Conservation (phyloP, 2,329 filamentous ascomycete species). For the Xenoacremonium recifei region DNA sequence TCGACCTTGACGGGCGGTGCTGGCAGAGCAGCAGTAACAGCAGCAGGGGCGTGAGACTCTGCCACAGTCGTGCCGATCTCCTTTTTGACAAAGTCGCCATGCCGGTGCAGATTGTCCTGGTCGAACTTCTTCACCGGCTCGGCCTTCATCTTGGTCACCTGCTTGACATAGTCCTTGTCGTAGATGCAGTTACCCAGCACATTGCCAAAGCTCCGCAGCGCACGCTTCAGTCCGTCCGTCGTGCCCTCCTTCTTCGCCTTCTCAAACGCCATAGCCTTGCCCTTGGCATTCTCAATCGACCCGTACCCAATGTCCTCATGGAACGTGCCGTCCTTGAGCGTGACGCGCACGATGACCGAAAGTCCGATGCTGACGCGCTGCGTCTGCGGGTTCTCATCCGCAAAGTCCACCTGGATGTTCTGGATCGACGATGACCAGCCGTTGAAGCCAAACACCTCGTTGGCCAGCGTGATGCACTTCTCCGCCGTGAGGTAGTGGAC, state of each 20-base stretch:
- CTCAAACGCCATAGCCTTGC: slow-evolving; percentile 93
- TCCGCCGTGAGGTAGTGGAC: slow-evolving; percentile 95
- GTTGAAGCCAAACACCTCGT: slow-evolving; percentile 95
- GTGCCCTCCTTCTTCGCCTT: slow-evolving; percentile 99
- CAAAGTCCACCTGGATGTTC: slow-evolving; percentile 92
- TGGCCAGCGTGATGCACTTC: slow-evolving; percentile 92
- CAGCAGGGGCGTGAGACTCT: background rate
- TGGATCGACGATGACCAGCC: slow-evolving; percentile 97
- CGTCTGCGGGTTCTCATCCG: slow-evolving; percentile 78
- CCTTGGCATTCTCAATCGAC: slow-evolving; percentile 92
- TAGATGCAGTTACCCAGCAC: slow-evolving; percentile 98
- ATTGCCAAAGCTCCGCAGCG: slow-evolving; percentile 90
- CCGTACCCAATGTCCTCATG: slow-evolving; percentile 98
- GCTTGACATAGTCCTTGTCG: slow-evolving; percentile 88
- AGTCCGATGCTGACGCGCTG: slow-evolving; percentile 81
- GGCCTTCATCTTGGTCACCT: slow-evolving; percentile 87
- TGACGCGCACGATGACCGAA: slow-evolving; percentile 88
- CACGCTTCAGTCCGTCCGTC: slow-evolving; percentile 88
- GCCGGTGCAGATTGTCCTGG: slow-evolving; percentile 76
- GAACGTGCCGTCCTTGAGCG: slow-evolving; percentile 88
- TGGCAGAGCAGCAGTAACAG: background rate
- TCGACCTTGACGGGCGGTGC: slow-evolving; percentile 27
- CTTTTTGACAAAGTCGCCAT: slow-evolving; percentile 70
- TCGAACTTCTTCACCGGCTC: slow-evolving; percentile 71
- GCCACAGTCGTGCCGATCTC: slow-evolving; percentile 36